Evolutionary conservation across 495 filamentous ascomycete genomes (phyloP).

Genomic region (Pyrenula massariospora): DNA sequence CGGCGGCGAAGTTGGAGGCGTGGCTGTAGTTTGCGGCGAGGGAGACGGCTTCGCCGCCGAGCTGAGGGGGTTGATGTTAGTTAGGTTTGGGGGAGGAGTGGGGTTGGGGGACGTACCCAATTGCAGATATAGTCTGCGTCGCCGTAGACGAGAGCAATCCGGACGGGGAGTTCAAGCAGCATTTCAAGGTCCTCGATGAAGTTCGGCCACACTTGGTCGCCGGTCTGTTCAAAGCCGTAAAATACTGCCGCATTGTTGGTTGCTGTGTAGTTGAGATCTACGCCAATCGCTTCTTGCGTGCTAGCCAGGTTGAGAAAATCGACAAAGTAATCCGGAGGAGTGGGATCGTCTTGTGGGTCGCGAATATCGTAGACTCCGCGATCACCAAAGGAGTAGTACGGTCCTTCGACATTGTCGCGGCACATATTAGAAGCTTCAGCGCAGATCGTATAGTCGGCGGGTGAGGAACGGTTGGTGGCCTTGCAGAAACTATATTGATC

Average conservation of each 20-base stretch:
- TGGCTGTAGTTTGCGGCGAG: constrained; percentile 37
- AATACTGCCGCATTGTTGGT: constrained; percentile 21
- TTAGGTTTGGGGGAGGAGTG: not conserved
- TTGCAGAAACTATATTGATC: constrained; percentile 31
- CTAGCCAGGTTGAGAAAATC: constrained; percentile 32
- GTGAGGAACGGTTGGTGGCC: constrained; percentile 18
- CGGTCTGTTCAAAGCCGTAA: constrained; percentile 30
- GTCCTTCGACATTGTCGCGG: constrained; percentile 26
- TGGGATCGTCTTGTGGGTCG: constrained; percentile 31
- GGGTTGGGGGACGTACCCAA: not conserved
- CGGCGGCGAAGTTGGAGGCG: constrained; percentile 30
- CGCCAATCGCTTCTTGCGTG: constrained; percentile 36
- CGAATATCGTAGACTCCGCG: constrained; percentile 43
- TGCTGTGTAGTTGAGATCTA: constrained; percentile 36
- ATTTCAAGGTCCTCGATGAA: constrained; percentile 31
- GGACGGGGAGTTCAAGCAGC: constrained; percentile 28
- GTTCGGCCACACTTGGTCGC: constrained; percentile 35
- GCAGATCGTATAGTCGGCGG: constrained; percentile 22
- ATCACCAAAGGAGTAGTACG: constrained; percentile 31
- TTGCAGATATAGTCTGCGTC: constrained; percentile 22
- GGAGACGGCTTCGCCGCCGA: constrained; percentile 49
- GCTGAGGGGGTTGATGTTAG: constrained; percentile 24
- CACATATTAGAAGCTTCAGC: constrained; percentile 28
- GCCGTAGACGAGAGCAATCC: constrained; percentile 32
- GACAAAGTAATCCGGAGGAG: constrained; percentile 32